phyloP scores from a whole-genome alignment of 202 grass and related monocot genomes.

The Cymbopogon flexuosus region DNA sequence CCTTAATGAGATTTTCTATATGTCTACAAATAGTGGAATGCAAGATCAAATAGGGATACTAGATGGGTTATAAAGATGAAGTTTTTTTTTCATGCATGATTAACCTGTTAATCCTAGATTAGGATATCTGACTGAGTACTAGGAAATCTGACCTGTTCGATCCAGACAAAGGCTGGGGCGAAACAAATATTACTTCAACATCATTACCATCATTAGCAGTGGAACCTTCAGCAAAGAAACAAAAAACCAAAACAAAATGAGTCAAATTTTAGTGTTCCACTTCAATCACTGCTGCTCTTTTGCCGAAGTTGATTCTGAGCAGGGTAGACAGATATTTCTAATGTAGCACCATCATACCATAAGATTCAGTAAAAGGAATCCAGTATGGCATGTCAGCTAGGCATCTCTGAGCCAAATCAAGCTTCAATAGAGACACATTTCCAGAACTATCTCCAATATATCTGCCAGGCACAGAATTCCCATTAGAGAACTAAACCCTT shows the following conservation, averaged over 20 bases:
- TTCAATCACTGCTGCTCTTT: background rate
- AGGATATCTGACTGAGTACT: background rate
- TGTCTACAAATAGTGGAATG: background rate
- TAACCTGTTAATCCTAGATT: background rate
- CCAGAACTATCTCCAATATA: slow-evolving; percentile 67
- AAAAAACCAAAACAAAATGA: background rate
- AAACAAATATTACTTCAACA: slow-evolving; percentile 44
- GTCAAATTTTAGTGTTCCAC: background rate
- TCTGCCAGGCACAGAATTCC: slow-evolving; percentile 33
- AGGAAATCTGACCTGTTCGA: slow-evolving; percentile 50
- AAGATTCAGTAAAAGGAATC: slow-evolving; percentile 83
- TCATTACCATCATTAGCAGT: slow-evolving; percentile 29
- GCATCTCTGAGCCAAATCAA: slow-evolving; percentile 53
- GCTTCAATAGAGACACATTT: slow-evolving; percentile 64
- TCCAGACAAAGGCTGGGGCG: slow-evolving; percentile 65
- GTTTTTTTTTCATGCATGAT: background rate
- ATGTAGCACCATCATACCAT: slow-evolving; percentile 42
- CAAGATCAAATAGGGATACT: background rate
- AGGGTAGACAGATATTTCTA: background rate
- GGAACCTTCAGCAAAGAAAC: slow-evolving; percentile 33
- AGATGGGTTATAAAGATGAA: background rate
- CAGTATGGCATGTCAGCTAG: slow-evolving; percentile 65
- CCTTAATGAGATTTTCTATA: slow-evolving; percentile 22
- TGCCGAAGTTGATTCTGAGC: background rate
- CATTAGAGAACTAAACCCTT: slow-evolving; percentile 1